These are phyloP conservation scores for Penicillium manginii DNA, from an alignment of 495 filamentous ascomycete species.

Conservation along the genomic window DNA sequence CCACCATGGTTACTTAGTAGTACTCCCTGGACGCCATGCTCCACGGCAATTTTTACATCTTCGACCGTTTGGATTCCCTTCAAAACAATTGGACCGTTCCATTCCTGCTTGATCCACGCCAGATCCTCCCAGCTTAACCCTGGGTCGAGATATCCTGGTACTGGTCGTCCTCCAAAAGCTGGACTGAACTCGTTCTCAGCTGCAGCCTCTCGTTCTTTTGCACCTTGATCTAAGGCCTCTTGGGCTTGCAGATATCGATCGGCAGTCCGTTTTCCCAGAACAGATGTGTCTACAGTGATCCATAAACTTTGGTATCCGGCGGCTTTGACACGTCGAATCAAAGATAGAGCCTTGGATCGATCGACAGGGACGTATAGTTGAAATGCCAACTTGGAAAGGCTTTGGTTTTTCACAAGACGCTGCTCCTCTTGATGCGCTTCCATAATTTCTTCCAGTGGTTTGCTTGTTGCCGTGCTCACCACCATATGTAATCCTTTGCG, in stretches of 20 bases:
- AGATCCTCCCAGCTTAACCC: conserved; percentile 26
- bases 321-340: conserved; percentile 24
- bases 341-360: conserved; percentile 16
- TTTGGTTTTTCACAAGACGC: conserved; percentile 11
- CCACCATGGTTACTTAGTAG: conserved; percentile 23
- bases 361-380: conserved; percentile 24
- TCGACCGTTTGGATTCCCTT: conserved; percentile 22
- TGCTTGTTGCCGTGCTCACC: conserved; percentile 24
- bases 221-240: conserved; percentile 17
- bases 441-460: conserved; percentile 26
- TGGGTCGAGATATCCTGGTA: conserved; percentile 21
- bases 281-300: conserved; percentile 27
- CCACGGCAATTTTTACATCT: conserved; percentile 20
- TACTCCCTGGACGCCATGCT: conserved; percentile 21
- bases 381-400: conserved; percentile 21
- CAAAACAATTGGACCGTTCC: conserved; percentile 21
- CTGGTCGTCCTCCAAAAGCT: conserved; percentile 24
- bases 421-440: conserved; percentile 22
- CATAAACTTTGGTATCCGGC: conserved; percentile 27
- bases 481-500: conserved; percentile 24
- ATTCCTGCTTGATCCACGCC: conserved; percentile 22
- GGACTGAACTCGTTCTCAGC: conserved; percentile 20
- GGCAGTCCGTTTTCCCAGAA: conserved; percentile 24
- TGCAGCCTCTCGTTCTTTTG: conserved; percentile 6
- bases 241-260: conserved; percentile 27